Evolutionary conservation across 2,329 filamentous ascomycete genomes (phyloP), one percentile per base, ranked within the genome.

Genomic region (Didymellaceae sp.): DNA sequence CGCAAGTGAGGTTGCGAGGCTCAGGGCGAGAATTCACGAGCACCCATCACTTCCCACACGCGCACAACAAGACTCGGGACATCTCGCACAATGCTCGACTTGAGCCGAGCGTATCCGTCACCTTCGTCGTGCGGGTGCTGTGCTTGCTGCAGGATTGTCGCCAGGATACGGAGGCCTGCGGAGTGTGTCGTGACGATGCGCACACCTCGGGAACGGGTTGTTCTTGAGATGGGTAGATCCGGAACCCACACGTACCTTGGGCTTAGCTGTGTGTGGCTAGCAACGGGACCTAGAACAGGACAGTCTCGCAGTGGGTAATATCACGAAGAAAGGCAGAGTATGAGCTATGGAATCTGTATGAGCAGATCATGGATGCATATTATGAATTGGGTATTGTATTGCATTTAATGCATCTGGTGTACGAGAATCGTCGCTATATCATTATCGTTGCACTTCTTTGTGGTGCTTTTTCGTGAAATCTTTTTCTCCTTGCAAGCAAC

Each of bases 361-460:
- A 35, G n/a, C 11, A 22, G 16, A 9, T n/a, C n/a, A n/a, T n/a
- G n/a, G n/a, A 14, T 24, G 11, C 10, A 20, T n/a, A 13, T 13
- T 28, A 8, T 41, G 31, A 26, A 25, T 41, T 50, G 42, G 42
- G 45, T 54, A 50, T 54, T 45, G 31, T 34, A 51, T 49, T 44
- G 37, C 50, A 47, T 54, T 46, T 46, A 13, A 45, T 54, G 44
- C 43, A 54, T 52, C 47, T 54, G 34, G 42, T 57, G 9, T 57
- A 52, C 26, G 42, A 25, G 49, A 54, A 54, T 50, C 41, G 34
- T 54, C 51, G 41, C 39, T 54, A 42, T 45, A 44, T 51, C 32
- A 53, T 53, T 49, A 43, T 54, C 46, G 41, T 57, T 47, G 45
- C 42, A 52, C 35, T 49, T 57, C 47, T 45, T 46, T 18, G 17